Conservation (phyloP, 148 eudicot genomes). For the Rhododendron mucronatum region DNA sequence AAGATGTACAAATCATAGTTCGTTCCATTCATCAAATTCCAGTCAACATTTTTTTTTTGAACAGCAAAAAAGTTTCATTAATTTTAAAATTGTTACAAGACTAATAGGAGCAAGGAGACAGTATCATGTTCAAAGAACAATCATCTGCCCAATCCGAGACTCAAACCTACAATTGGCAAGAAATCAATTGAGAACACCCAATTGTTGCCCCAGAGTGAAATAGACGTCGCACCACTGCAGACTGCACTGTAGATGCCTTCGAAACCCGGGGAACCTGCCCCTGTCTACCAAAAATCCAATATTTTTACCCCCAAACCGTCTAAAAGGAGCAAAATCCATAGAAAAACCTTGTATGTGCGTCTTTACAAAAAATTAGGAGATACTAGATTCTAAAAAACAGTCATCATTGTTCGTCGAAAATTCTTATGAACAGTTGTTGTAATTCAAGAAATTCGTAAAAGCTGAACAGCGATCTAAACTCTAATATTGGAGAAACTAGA, state of each 20-base stretch:
- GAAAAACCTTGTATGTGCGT: neutral
- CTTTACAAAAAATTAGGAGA: neutral
- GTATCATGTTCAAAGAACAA: too few relatives aligned
- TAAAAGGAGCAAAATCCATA: neutral
- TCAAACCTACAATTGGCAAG: too few relatives aligned
- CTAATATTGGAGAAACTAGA: neutral
- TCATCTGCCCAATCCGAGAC: too few relatives aligned
- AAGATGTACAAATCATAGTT: neutral
- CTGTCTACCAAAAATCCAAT: neutral
- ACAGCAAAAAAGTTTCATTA: too few relatives aligned
- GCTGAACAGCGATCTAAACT: neutral
- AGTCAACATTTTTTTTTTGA: too few relatives aligned
- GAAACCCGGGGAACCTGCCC: neutral
- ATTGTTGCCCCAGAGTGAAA: too few relatives aligned
- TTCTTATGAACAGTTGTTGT: neutral
- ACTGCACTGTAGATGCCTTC: too few relatives aligned
- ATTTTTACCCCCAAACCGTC: neutral
- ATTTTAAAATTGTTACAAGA: too few relatives aligned
- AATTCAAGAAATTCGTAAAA: neutral
- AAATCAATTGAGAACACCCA: too few relatives aligned
- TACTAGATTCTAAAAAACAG: neutral
- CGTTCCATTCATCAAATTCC: neutral
- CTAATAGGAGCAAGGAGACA: too few relatives aligned
- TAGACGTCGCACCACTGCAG: too few relatives aligned
- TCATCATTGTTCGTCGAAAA: neutral